Base-by-base conservation (phyloP, 73 alveolate genomes). In the Symbiodinium pilosum region DNA sequence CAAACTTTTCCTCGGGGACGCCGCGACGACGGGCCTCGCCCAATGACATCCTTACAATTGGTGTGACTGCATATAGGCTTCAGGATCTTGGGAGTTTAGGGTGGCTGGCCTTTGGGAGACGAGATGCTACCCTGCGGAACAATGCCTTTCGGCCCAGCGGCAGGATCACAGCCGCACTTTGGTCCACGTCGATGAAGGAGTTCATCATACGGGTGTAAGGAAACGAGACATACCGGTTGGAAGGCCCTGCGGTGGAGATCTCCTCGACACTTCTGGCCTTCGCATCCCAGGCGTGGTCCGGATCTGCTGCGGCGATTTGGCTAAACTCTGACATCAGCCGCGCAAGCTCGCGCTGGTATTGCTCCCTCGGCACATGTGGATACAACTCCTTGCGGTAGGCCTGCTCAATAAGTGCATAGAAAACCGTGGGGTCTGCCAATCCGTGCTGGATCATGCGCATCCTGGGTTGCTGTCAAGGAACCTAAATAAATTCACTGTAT, bases 301-400 rank as follows among this genome's bases (percentile, higher is more conserved):
- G 77, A 64, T 64, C 77, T 28, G 77, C 77, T 7, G 77, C 77
- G 21, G 77, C 77, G 36, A 64, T 32, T 28, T 64, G 77, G 32
- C 77, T 64, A 36, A 64, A 64, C 77, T 64, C 77, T 16, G 77
- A 64, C 77, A 64, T 64, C 40, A 64, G 77, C 38, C 77, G 77
- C 7, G 77, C 77, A 32, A 64, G 77, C 36, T 64, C 77, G 36
- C 32, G 77, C 77, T 64, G 77, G 77, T 64, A 64, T 26, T 64
- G 77, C 77, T 64, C 77, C 77, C 77, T 32, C 2, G 77, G 32
- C 38, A 64, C 77, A 26, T 64, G 30, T 0, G 77, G 38, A 64
- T 64, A 64, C 20, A 32, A 26, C 32, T 64, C 77, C 77, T 64
- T 64, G 38, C 36, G 21, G 77, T 64, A 64, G 77, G 77, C 77